These are phyloP conservation scores for Circinella umbellata DNA, from an alignment of 371 early-diverging fungal species.

Conservation along the genomic window DNA sequence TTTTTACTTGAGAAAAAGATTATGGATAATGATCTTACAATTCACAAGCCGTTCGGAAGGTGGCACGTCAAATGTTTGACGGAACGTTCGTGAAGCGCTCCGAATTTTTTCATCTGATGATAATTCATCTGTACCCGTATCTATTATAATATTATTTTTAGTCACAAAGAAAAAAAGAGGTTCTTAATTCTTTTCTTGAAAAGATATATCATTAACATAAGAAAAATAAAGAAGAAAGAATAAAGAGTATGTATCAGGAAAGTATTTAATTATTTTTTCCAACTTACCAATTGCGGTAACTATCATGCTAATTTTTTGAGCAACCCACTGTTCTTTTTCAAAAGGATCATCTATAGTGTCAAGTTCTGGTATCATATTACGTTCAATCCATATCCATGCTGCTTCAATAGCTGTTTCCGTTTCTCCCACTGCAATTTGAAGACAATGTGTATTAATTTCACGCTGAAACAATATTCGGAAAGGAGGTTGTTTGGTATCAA, in stretches of 20 bases:
- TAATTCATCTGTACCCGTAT: slow-evolving; percentile 76
- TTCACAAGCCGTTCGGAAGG: slow-evolving; percentile 88
- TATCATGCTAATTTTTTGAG: slow-evolving; percentile 87
- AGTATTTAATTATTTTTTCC: too few relatives aligned
- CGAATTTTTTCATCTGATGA: slow-evolving; percentile 84
- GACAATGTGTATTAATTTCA: slow-evolving; percentile 48
- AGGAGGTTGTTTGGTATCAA: slow-evolving; percentile 94
- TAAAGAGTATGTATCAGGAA: too few relatives aligned
- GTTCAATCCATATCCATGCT: slow-evolving; percentile 93
- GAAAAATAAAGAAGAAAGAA: not conserved
- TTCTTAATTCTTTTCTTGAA: not conserved
- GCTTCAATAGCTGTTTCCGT: slow-evolving; percentile 76
- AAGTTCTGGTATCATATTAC: slow-evolving; percentile 77
- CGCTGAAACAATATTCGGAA: slow-evolving; percentile 86
- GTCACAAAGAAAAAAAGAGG: not conserved
- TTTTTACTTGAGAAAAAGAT: not conserved
- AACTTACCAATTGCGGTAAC: slow-evolving; percentile 76
- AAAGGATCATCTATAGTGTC: slow-evolving; percentile 77
- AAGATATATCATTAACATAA: too few relatives aligned
- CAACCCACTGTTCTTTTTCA: slow-evolving; percentile 84
- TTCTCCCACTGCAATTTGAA: slow-evolving; percentile 79
- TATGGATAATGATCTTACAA: slow-evolving; percentile 51
- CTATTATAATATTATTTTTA: slow-evolving; percentile 27
- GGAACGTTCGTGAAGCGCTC: slow-evolving; percentile 90
- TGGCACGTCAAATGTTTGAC: slow-evolving; percentile 85